Base-by-base conservation (phyloP, 2,329 filamentous ascomycete species). In the Dichotomopilus funicola region DNA sequence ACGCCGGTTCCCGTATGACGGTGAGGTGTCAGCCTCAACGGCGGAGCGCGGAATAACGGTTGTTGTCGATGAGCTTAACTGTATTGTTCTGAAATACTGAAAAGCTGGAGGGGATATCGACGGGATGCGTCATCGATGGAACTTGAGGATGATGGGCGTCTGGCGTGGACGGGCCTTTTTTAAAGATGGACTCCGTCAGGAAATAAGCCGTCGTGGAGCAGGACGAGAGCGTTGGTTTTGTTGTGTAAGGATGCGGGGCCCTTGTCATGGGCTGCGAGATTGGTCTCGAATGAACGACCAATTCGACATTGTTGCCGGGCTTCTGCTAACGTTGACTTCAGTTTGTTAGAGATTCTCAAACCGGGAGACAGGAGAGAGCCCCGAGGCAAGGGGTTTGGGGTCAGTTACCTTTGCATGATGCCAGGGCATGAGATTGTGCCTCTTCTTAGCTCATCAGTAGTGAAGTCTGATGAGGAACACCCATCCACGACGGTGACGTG, bases 381-480 rank as follows among this genome's bases (percentile, higher is more conserved):
- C n/a, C 6, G 11, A 36, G 33, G 3, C 12, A 11, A 47, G 9
- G 44, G 11, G 10, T 13, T 12, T n/a, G 44, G n/a, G 31, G 8
- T 13, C 10, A 35, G 44, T 47, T 47, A 35, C 44, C 44, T 35
- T 47, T n/a, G 12, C 31, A 36, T 12, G n/a, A 11, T 47, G 33
- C 44, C 33, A 35, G 44, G 44, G n/a, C 27, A 45, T 27, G 19
- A 44, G 43, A 46, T 6, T n/a, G 6, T 36, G 49, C 49, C 49
- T 49, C 47, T 40, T 42, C 49, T 51, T 51, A 43, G 49, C 50
- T 52, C 49, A 40, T 52, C 42, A 35, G 50, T 34, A 35, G 46
- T 35, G 34, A 52, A 45, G 13, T 52, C 50, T 42, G 35, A 52
- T 38, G 42, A 52, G 50, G 42, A 52, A 53, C 35, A n/a, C n/a